Conservation (phyloP, 164 flowering plant species). For the Umbellularia californica region DNA sequence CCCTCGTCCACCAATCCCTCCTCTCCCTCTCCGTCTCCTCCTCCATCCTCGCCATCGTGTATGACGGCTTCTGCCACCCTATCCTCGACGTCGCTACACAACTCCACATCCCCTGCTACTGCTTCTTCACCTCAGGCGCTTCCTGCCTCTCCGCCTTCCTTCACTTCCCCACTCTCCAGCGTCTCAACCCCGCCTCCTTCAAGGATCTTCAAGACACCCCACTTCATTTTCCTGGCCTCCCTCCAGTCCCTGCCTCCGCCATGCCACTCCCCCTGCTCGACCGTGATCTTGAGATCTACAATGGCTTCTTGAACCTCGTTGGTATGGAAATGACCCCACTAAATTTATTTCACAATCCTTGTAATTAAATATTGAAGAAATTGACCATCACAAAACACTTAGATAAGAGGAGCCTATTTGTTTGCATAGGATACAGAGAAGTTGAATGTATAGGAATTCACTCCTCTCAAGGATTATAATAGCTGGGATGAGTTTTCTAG, state of each 20-base stretch:
- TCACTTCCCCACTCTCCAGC: slow-evolving; percentile 14
- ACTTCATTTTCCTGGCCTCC: slow-evolving; percentile 21
- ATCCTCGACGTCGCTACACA: slow-evolving; percentile 16
- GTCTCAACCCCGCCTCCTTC: not conserved
- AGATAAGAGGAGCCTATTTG: too few relatives aligned
- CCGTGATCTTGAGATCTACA: slow-evolving; percentile 7
- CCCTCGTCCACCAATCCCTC: slow-evolving; percentile 21
- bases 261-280: slow-evolving; percentile 18
- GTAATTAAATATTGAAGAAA: not conserved
- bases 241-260: slow-evolving; percentile 17
- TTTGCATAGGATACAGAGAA: too few relatives aligned
- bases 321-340: too few relatives aligned
- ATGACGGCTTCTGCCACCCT: slow-evolving; percentile 33
- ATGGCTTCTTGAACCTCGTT: not conserved
- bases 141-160: slow-evolving; percentile 11
- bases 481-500: too few relatives aligned
- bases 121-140: slow-evolving; percentile 21
- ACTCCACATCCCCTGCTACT: slow-evolving; percentile 26
- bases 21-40: slow-evolving; percentile 5
- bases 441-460: too few relatives aligned
- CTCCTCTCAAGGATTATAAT: too few relatives aligned
- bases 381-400: too few relatives aligned
- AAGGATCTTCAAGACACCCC: not conserved
- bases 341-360: too few relatives aligned
- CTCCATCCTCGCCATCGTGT: slow-evolving; percentile 23